phyloP scores from a whole-genome alignment of 2,329 filamentous ascomycete species.

The Neonectria ditissima region DNA sequence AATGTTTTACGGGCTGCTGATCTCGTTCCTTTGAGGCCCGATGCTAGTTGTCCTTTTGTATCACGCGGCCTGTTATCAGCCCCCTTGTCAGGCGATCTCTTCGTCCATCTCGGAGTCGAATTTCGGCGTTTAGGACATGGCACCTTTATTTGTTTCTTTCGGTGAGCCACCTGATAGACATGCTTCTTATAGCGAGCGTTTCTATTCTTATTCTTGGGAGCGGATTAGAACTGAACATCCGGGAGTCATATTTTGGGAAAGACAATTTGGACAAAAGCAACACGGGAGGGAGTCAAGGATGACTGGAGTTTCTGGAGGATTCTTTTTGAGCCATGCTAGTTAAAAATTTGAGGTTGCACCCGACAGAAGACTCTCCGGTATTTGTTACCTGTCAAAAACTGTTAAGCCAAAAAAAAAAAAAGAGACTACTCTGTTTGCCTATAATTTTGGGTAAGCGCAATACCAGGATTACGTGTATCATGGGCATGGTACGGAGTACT shows the following conservation, averaged over 20 bases:
- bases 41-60: not conserved
- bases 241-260: constrained; percentile 12
- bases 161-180: constrained; percentile 19
- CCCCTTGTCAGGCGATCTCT: not conserved
- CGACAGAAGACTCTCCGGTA: constrained; percentile 10
- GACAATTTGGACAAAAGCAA: constrained; percentile 31
- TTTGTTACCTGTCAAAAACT: constrained; percentile 12
- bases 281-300: constrained; percentile 39
- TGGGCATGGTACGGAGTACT: not conserved
- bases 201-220: constrained; percentile 1
- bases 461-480: not conserved
- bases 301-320: constrained; percentile 33
- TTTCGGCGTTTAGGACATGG: constrained; percentile 17
- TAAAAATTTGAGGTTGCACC: constrained; percentile 9
- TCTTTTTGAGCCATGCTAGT: not conserved
- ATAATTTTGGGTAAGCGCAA: constrained; percentile 10
- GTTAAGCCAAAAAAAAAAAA: not conserved
- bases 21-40: not conserved
- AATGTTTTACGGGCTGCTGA: constrained; percentile 2
- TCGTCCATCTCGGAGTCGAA: constrained; percentile 1
- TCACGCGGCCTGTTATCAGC: not conserved
- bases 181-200: constrained; percentile 8
- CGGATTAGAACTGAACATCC: not conserved
- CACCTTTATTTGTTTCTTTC: not conserved
- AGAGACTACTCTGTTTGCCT: not conserved